A percentile compares a stretch with the other conserved stretches of the same genome.
Conservation (phyloP, 2,329 filamentous ascomycete genomes). For the Mollisiaceae sp. region DNA sequence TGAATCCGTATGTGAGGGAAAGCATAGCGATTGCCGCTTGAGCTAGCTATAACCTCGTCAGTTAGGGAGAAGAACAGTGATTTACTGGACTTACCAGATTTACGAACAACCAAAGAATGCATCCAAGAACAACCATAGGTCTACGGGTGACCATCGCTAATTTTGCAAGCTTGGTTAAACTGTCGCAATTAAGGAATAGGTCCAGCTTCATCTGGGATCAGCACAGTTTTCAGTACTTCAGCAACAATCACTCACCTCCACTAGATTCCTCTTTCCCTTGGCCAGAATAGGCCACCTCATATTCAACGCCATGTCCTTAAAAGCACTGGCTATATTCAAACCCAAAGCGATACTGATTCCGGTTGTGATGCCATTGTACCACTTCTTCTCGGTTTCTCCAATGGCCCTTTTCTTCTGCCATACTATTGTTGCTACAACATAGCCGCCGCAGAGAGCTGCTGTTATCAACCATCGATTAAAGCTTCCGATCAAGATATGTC, state of each 20-base stretch:
- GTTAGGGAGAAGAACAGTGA: neutral
- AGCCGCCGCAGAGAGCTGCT: conserved; percentile 33
- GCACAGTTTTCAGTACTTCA: conserved; percentile 6
- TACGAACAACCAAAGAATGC: conserved; percentile 42
- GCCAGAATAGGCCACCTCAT: conserved; percentile 54
- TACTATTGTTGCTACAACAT: conserved; percentile 25
- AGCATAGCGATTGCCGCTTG: conserved; percentile 51
- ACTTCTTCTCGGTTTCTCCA: conserved; percentile 44
- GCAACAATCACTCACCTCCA: conserved; percentile 46
- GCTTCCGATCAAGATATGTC: conserved; percentile 35
- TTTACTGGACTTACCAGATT: conserved; percentile 40
- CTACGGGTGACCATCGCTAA: conserved; percentile 40
- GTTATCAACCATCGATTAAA: conserved; percentile 35
- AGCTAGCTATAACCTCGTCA: conserved; percentile 41
- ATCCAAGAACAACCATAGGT: conserved; percentile 39
- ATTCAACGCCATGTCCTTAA: conserved; percentile 51
- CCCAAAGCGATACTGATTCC: conserved; percentile 50
- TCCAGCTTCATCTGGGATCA: conserved; percentile 37
- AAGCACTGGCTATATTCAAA: conserved; percentile 49
- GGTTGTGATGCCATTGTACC: conserved; percentile 52
- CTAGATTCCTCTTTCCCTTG: conserved; percentile 44
- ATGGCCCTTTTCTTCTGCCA: conserved; percentile 40
- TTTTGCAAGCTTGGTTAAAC: conserved; percentile 40
- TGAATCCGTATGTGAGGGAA: conserved; percentile 50
- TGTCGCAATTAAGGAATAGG: conserved; percentile 42